phyloP scores from a whole-genome alignment of 805 yeast genomes.

The Metschnikowia dekortorum region DNA sequence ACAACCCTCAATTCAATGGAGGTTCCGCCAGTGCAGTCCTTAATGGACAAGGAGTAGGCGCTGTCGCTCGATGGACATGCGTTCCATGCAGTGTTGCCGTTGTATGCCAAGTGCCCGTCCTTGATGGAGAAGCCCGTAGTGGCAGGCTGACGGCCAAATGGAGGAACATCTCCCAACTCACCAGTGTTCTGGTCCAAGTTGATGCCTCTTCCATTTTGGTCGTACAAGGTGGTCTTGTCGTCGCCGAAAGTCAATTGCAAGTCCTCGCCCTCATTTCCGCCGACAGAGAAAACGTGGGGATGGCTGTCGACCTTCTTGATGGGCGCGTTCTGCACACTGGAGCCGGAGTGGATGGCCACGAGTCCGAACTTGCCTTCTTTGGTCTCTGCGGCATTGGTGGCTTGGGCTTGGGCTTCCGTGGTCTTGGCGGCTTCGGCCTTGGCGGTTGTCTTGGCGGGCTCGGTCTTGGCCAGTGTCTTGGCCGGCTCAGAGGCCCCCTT shows the following conservation, averaged over 20 bases:
- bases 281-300: slow-evolving; percentile 32
- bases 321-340: slow-evolving; percentile 22
- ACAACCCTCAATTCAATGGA: slow-evolving; percentile 23
- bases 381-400: neutral
- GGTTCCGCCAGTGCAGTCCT: slow-evolving; percentile 27
- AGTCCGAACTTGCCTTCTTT: slow-evolving; percentile 16
- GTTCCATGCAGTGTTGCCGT: slow-evolving; percentile 31
- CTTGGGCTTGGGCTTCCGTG: neutral
- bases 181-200: slow-evolving; percentile 27
- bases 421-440: neutral
- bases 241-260: slow-evolving; percentile 7
- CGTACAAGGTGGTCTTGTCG: slow-evolving; percentile 15
- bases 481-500: neutral
- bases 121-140: slow-evolving; percentile 37
- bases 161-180: slow-evolving; percentile 30
- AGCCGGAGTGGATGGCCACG: slow-evolving; percentile 22
- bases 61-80: slow-evolving; percentile 34
- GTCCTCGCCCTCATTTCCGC: slow-evolving; percentile 28
- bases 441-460: neutral
- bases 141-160: slow-evolving; percentile 29
- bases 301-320: slow-evolving; percentile 28
- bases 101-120: slow-evolving; percentile 33
- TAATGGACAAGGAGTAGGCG: slow-evolving; percentile 19
- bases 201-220: slow-evolving; percentile 28
- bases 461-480: neutral